Evolutionary conservation across 2,329 filamentous ascomycete genomes (phyloP).

Genomic region (Fusarium dlaminii): DNA sequence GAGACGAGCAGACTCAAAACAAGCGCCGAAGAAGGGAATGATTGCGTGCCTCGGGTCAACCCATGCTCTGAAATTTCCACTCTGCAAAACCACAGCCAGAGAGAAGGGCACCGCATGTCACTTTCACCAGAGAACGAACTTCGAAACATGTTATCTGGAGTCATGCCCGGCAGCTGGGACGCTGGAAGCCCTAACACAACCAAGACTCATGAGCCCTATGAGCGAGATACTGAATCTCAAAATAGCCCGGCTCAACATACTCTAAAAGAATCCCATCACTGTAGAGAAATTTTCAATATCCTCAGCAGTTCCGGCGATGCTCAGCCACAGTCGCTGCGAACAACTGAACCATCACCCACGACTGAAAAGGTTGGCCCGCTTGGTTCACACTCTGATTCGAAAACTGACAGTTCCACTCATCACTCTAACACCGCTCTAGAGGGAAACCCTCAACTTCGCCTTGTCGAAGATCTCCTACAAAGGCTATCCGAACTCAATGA

Average conservation of each 20-base stretch:
- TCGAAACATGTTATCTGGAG: conserved; percentile 13
- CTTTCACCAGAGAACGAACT: conserved; percentile 26
- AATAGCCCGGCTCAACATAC: background rate
- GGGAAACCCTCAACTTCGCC: conserved; percentile 27
- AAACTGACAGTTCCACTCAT: conserved; percentile 12
- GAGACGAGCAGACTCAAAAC: background rate
- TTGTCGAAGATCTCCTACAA: conserved; percentile 35
- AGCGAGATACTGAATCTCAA: background rate
- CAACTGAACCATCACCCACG: conserved; percentile 8
- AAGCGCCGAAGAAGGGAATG: background rate
- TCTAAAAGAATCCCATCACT: conserved; percentile 19
- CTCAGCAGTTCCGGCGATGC: conserved; percentile 12
- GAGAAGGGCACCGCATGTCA: conserved; percentile 11
- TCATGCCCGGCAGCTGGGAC: conserved; percentile 17
- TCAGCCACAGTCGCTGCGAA: conserved; percentile 8
- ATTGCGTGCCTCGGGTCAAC: background rate
- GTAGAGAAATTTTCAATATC: background rate
- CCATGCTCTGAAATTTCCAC: background rate
- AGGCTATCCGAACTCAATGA: conserved; percentile 28
- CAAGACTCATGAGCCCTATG: conserved; percentile 2
- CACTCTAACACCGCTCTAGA: conserved; percentile 20
- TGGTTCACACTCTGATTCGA: conserved; percentile 30
- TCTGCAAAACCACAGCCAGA: conserved; percentile 3
- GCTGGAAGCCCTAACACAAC: background rate
- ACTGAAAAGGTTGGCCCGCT: conserved; percentile 28